These are phyloP conservation scores for Phialemoniopsis sp. DNA, from an alignment of 2,329 filamentous ascomycete species.

Conservation along the genomic window DNA sequence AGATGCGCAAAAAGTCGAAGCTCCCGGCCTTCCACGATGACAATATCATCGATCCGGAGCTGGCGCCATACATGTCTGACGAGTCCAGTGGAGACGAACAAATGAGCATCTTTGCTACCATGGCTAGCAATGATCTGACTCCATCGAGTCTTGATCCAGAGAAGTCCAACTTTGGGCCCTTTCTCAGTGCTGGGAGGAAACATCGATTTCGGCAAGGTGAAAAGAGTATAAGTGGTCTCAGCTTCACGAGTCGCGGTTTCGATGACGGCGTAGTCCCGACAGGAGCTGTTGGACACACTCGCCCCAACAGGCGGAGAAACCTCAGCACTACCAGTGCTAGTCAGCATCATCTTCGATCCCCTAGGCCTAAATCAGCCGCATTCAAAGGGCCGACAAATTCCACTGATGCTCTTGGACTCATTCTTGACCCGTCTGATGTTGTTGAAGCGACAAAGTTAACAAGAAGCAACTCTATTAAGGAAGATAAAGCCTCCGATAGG, in stretches of 20 bases:
- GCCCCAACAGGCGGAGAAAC: constrained; percentile 70
- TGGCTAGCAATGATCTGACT: constrained; percentile 62
- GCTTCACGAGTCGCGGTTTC: constrained; percentile 62
- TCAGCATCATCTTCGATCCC: constrained; percentile 65
- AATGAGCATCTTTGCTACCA: constrained; percentile 75
- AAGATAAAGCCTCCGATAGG: constrained; percentile 67
- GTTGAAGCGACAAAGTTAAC: constrained; percentile 48
- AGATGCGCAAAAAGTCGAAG: constrained; percentile 58
- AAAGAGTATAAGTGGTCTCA: constrained; percentile 68
- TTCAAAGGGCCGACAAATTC: constrained; percentile 53
- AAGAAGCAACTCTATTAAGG: constrained; percentile 80
- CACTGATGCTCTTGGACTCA: constrained; percentile 42
- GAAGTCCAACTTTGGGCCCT: constrained; percentile 65
- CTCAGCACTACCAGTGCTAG: constrained; percentile 77
- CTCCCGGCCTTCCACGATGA: constrained; percentile 96
- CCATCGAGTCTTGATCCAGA: constrained; percentile 70
- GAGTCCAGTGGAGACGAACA: constrained; percentile 92
- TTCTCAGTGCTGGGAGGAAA: constrained; percentile 71
- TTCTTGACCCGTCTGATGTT: constrained; percentile 37
- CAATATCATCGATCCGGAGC: constrained; percentile 95
- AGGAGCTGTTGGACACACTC: constrained; percentile 36
- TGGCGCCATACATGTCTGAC: constrained; percentile 94
- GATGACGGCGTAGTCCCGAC: constrained; percentile 46
- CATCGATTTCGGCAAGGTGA: constrained; percentile 70
- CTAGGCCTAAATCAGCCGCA: constrained; percentile 55